These are phyloP conservation scores for Poteriospumella lacustris DNA, from an alignment of 108 stramenopile species.

Conservation along the genomic window DNA sequence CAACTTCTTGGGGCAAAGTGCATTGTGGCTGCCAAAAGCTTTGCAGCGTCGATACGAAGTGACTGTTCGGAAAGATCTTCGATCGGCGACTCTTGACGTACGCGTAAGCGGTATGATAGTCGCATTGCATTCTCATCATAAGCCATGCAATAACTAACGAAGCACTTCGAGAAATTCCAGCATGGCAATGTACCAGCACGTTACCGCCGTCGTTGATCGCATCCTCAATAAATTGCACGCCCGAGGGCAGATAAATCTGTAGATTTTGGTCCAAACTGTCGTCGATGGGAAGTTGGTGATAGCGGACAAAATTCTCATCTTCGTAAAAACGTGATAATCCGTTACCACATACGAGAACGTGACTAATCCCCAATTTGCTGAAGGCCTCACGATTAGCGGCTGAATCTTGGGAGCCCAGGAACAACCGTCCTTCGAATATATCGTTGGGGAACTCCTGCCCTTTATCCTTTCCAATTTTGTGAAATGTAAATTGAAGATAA, in stretches of 20 bases:
- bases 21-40: too few species aligned
- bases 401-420: background rate
- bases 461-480: background rate
- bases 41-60: background rate
- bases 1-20: too few species aligned
- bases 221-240: background rate
- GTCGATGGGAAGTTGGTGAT: background rate
- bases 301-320: background rate
- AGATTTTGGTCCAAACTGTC: background rate
- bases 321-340: background rate
- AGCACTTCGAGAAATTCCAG: slow-evolving; percentile 20
- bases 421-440: background rate
- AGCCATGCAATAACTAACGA: slow-evolving; percentile 7
- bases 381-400: background rate
- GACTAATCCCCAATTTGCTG: background rate
- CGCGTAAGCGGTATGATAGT: background rate
- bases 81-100: background rate
- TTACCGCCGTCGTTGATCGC: background rate
- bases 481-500: background rate
- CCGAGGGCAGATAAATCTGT: background rate
- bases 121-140: background rate
- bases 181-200: slow-evolving; percentile 18
- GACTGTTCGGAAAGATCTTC: background rate
- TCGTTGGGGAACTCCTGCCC: background rate
- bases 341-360: background rate